Evolutionary conservation across 2,329 filamentous ascomycete genomes (phyloP), one percentile per base, ranked within the genome.

Genomic region (Paracoccidioides lutzii): DNA sequence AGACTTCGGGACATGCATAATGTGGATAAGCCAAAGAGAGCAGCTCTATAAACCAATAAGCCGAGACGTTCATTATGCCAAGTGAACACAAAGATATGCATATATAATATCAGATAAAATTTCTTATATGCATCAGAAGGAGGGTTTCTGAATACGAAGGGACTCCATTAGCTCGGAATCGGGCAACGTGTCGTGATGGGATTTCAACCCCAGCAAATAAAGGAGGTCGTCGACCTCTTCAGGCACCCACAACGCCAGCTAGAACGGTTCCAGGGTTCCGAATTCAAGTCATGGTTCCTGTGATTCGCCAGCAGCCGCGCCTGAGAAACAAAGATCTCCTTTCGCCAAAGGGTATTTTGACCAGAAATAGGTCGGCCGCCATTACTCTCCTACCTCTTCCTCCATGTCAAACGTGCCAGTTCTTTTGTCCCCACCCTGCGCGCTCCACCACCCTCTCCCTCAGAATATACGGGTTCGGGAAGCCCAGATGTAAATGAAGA

Each of bases 91-190:
- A 22, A 28, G 54, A 55, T 55, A 55, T n/a, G 54, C 37, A 38
- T 55, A 52, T 52, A 28, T 55, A 12, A 52, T 55, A 33, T 52
- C 54, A 15, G 54, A 55, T 38, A 42, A 44, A 44, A 37, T 52
- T 30, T 30, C 12, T 52, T n/a, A 48, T 55, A 1, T 55, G 54
- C 32, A 43, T 55, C 38, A 52, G 54, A 35, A 52, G 54, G 28
- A 52, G 7, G 4, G 3, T 52, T 5, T 55, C 54, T 2, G 54
- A 55, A 52, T 52, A 52, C 15, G 54, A 55, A 52, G 54, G 40
- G 22, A n/a, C 12, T 42, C 30, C 54, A 8, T 10, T 55, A 15
- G 48, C 37, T 38, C 33, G 7, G 43, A 14, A 6, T n/a, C 54
- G 54, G 4, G 1, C 33, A 55, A 12, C 14, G 22, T 48, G 54